These are phyloP conservation scores for Herpetomonas tarakana DNA, from an alignment of 208 protist genomes.

Conservation along the genomic window DNA sequence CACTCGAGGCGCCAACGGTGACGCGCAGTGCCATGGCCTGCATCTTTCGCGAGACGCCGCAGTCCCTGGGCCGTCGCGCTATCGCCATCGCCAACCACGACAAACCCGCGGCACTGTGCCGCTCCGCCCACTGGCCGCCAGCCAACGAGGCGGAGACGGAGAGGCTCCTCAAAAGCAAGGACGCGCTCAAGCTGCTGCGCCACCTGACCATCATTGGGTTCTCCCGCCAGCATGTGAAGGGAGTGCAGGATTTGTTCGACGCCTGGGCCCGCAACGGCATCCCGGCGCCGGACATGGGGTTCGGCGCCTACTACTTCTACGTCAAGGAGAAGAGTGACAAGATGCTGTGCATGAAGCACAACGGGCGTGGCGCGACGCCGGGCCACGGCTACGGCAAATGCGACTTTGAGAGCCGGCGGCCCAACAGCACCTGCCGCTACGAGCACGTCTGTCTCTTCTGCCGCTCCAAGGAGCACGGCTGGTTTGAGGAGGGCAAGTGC, in stretches of 20 bases:
- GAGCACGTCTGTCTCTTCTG: constrained; percentile 80
- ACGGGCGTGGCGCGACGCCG: constrained; percentile 46
- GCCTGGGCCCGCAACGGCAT: constrained; percentile 64
- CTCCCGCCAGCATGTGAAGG: constrained; percentile 39
- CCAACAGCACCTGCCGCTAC: constrained; percentile 66
- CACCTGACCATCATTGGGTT: constrained; percentile 66
- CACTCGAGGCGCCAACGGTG: constrained; percentile 32
- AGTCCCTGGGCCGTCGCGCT: constrained; percentile 30
- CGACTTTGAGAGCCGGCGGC: constrained; percentile 60
- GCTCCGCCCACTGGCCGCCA: constrained; percentile 39
- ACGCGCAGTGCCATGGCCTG: constrained; percentile 35
- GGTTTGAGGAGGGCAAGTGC: constrained; percentile 74
- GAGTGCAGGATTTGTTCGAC: constrained; percentile 56
- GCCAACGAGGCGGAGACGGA: constrained; percentile 32
- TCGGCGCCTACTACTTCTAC: constrained; percentile 79
- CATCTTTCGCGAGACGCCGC: constrained; percentile 55
- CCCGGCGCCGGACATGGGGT: constrained; percentile 53
- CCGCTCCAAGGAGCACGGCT: constrained; percentile 58
- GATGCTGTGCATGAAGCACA: constrained; percentile 75
- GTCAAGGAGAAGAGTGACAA: constrained; percentile 58
- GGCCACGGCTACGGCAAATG: constrained; percentile 63
- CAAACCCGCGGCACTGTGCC: constrained; percentile 18
- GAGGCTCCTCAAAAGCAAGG: constrained; percentile 26
- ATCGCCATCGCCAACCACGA: constrained; percentile 27
- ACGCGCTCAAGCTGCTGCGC: constrained; percentile 49